Percentiles rank a stretch among this genome's conserved stretches.
Conservation (phyloP, 345 rosid species). For the Aegle marmelos region DNA sequence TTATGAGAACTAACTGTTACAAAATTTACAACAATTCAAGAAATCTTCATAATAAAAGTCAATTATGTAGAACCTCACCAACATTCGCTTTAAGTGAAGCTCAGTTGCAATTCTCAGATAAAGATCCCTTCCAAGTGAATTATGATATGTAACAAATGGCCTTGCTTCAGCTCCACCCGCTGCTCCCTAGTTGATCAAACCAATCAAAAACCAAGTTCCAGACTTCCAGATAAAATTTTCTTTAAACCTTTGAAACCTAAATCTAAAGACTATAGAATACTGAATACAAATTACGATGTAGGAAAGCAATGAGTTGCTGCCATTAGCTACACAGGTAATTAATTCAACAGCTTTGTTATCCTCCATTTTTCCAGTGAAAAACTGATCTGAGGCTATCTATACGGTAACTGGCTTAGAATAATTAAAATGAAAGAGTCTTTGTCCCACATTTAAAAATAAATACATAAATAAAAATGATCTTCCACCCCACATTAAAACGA, state of each 20-base stretch:
- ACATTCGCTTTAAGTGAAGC: constrained; percentile 95
- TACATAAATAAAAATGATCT: neutral
- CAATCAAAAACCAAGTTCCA: constrained; percentile 35
- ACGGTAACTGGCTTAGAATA: neutral
- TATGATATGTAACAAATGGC: constrained; percentile 90
- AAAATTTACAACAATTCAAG: neutral
- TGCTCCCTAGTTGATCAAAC: constrained; percentile 75
- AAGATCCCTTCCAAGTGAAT: constrained; percentile 90
- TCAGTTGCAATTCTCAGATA: constrained; percentile 95
- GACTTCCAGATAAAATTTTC: constrained; percentile 8
- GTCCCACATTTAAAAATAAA: neutral
- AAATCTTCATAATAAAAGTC: neutral
- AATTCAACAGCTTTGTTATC: neutral
- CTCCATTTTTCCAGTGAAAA: neutral
- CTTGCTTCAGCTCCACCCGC: constrained; percentile 99
- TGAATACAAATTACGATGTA: neutral
- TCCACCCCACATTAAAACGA: neutral
- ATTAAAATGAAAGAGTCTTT: neutral
- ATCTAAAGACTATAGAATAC: neutral
- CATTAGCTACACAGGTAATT: neutral
- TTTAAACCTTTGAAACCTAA: neutral
- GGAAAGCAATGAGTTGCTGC: neutral
- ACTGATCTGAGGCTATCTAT: neutral
- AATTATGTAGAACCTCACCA: constrained; percentile 48
- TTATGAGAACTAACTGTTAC: neutral